Conservation (phyloP, 495 filamentous ascomycete species). For the Trypethelium eluteriae region DNA sequence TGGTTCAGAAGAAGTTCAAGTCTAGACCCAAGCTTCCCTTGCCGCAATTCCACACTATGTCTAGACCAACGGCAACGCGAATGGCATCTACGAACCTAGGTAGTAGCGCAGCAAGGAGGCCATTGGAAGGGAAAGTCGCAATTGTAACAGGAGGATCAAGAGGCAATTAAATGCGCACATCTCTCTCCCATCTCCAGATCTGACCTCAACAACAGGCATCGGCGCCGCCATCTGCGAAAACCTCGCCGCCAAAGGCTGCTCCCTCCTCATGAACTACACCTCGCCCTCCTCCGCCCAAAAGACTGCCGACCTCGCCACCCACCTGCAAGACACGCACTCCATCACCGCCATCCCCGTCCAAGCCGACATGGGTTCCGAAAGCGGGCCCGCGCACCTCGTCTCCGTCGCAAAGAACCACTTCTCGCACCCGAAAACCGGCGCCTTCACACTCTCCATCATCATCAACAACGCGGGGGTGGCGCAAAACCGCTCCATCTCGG, state of each 20-base stretch:
- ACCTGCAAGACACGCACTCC: constrained; percentile 30
- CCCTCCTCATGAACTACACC: constrained; percentile 39
- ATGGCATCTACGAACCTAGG: constrained; percentile 27
- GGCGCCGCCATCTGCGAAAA: constrained; percentile 76
- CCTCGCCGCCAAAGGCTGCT: constrained; percentile 42
- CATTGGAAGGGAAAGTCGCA: constrained; percentile 33
- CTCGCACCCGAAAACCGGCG: constrained; percentile 38
- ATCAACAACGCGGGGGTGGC: constrained; percentile 82
- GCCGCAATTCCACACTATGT: constrained; percentile 17
- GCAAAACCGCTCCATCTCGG: constrained; percentile 39
- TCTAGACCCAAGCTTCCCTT: background rate
- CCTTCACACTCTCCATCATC: constrained; percentile 73
- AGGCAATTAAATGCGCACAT: constrained; percentile 22
- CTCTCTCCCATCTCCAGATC: background rate
- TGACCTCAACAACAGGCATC: constrained; percentile 53
- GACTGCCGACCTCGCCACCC: constrained; percentile 36
- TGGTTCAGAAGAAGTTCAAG: background rate
- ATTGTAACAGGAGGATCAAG: constrained; percentile 37
- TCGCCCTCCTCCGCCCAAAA: constrained; percentile 36
- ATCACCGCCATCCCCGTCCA: constrained; percentile 46
- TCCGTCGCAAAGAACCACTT: constrained; percentile 46
- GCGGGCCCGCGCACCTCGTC: constrained; percentile 40
- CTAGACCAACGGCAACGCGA: constrained; percentile 20
- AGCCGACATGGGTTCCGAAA: constrained; percentile 49
- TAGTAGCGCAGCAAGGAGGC: constrained; percentile 14